Evolutionary conservation across 208 protist genomes (phyloP).

Genomic region (Leishmania guyanensis): DNA sequence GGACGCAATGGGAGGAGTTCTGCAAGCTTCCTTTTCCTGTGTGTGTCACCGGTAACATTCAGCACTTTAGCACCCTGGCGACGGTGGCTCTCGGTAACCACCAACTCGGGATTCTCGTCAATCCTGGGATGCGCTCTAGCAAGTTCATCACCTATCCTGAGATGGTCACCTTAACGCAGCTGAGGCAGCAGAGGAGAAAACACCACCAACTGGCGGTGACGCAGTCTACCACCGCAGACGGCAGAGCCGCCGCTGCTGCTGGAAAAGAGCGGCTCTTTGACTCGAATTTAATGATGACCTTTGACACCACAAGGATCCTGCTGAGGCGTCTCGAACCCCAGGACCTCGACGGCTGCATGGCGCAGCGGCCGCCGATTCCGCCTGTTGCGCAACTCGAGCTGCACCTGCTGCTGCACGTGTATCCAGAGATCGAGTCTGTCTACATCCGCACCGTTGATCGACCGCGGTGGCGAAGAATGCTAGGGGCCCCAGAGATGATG

Average conservation of each 20-base stretch:
- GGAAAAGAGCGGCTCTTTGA: constrained; percentile 49
- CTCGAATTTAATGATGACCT: constrained; percentile 46
- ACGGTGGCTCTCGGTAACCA: constrained; percentile 55
- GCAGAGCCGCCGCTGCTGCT: constrained; percentile 3
- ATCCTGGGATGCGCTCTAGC: constrained; percentile 79
- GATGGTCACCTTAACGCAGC: constrained; percentile 74
- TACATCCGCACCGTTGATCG: constrained; percentile 80
- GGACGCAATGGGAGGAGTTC: constrained; percentile 80
- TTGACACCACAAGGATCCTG: constrained; percentile 77
- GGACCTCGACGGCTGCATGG: constrained; percentile 44
- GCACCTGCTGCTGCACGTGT: constrained; percentile 77
- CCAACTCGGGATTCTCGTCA: constrained; percentile 63
- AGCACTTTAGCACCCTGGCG: constrained; percentile 72
- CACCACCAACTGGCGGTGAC: constrained; percentile 33
- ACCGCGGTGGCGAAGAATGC: constrained; percentile 65
- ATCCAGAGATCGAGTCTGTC: constrained; percentile 57
- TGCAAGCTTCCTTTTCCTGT: constrained; percentile 83
- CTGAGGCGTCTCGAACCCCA: constrained; percentile 72
- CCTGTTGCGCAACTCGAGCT: constrained; percentile 85
- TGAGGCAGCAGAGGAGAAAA: constrained; percentile 42
- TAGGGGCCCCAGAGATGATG: constrained; percentile 66
- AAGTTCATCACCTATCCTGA: constrained; percentile 92
- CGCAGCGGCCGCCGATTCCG: constrained; percentile 54
- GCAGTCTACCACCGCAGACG: background rate
- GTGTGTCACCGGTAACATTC: constrained; percentile 63